Base-by-base conservation (phyloP, 805 yeast species). In the Lipomyces yamanashiensis region DNA sequence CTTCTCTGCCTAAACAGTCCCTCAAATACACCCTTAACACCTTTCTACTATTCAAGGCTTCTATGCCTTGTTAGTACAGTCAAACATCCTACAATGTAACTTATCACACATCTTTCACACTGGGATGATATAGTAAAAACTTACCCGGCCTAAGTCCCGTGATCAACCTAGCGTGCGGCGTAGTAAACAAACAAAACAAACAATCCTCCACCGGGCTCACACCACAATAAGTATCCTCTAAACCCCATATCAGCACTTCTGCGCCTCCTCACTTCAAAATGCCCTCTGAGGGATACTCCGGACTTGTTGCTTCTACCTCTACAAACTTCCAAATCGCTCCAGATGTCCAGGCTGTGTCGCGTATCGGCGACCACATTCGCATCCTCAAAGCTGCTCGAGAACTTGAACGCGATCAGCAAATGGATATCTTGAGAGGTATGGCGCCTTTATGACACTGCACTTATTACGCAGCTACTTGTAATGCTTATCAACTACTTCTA, bases 361-460 rank as follows among this genome's bases (percentile, higher is more conserved):
- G 69, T 15, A 59, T 66, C 54, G 36, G 54, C 50, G 69, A 66
- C 44, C 69, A 66, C 50, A 63, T 63, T 13, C 59, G 61, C 43
- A 66, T 66, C 33, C 61, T 66, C 19, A 45, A 66, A 28, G 58
- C 64, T 7, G 69, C 67, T 7, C 57, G 69, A n/a, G 67, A 62
- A 9, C 40, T 63, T 8, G 69, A 66, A 55, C 64, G 60, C 8
- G 69, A 66, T 15, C 67, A 63, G 50, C 59, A 51, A 44, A 60
- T 54, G 44, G 69, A 66, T 48, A 51, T 64, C 7, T 39, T 66
- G 19, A 44, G 66, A 39, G 57, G 68, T 65, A 63, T 28, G 28
- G 5, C n/a, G 28, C n/a, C 23, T 15, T 39, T 37, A 23, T 28
- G 17, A 9, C n/a, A 13, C n/a, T n/a, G n/a, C n/a, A n/a, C n/a